phyloP scores from a whole-genome alignment of 768 basidiomycete species.

The Suillus weaverae region DNA sequence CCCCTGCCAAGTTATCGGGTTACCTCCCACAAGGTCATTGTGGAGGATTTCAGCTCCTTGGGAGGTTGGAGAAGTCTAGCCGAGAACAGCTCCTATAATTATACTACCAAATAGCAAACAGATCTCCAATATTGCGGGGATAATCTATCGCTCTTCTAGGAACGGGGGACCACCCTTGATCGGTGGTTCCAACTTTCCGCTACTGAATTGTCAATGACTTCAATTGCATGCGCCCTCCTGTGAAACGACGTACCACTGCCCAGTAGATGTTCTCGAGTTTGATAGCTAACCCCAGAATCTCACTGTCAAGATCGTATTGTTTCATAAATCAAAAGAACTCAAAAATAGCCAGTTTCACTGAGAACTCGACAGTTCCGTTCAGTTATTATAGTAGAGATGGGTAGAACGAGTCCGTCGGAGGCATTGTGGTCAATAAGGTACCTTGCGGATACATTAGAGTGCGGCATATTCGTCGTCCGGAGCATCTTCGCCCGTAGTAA shows the following conservation, averaged over 20 bases:
- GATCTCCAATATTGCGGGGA: conserved; percentile 86
- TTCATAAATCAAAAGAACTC: conserved; percentile 91
- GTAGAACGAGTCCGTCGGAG: conserved; percentile 85
- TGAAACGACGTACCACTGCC: conserved; percentile 74
- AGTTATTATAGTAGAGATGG: conserved; percentile 97
- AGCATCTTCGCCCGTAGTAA: conserved; percentile 76
- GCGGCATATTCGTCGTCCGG: conserved; percentile 57
- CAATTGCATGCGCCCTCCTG: neutral
- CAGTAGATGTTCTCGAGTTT: conserved; percentile 94
- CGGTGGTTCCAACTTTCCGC: conserved; percentile 90
- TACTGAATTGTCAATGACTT: conserved; percentile 30
- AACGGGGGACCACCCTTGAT: conserved; percentile 84
- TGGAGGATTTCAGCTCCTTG: conserved; percentile 92
- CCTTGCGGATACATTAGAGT: neutral
- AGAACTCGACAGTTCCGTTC: conserved; percentile 90
- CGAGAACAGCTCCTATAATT: conserved; percentile 85
- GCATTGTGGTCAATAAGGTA: conserved; percentile 38
- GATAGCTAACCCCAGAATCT: conserved; percentile 78
- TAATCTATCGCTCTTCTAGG: conserved; percentile 91
- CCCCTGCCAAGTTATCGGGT: conserved; percentile 36
- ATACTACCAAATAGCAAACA: neutral
- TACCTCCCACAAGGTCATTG: conserved; percentile 91
- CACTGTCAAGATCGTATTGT: conserved; percentile 81
- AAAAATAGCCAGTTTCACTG: conserved; percentile 87
- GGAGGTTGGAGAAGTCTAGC: conserved; percentile 85